phyloP scores from a whole-genome alignment of 129 eudicot genomes.

The Gnaphalium uliginosum region DNA sequence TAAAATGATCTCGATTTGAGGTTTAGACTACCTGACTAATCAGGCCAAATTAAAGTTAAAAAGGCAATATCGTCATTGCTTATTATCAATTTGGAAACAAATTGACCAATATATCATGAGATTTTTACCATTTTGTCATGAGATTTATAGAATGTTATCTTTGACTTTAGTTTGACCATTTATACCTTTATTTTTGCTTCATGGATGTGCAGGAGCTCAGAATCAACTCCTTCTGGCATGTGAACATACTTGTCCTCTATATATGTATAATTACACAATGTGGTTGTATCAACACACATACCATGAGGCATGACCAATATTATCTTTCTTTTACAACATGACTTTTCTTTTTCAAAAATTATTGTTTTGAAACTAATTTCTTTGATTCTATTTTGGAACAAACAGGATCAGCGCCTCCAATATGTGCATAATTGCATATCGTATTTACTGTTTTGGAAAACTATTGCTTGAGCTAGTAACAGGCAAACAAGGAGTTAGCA shows the following conservation, averaged over 20 bases:
- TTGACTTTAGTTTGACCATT: too few relatives aligned
- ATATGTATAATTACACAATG: background rate
- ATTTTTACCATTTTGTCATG: too few relatives aligned
- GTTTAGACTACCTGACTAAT: too few relatives aligned
- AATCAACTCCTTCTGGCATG: constrained; percentile 52
- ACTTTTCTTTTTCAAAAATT: background rate
- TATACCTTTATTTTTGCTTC: constrained; percentile 19
- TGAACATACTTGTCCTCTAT: constrained; percentile 14
- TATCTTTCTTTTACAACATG: background rate
- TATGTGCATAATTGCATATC: constrained; percentile 76
- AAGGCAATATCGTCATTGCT: too few relatives aligned
- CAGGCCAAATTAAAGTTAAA: too few relatives aligned
- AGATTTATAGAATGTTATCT: too few relatives aligned
- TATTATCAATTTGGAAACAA: too few relatives aligned
- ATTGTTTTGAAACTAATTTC: background rate
- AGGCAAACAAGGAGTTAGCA: constrained; percentile 73
- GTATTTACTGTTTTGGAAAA: constrained; percentile 83
- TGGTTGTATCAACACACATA: background rate
- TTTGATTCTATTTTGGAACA: constrained; percentile 11
- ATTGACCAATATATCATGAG: too few relatives aligned
- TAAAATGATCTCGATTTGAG: too few relatives aligned
- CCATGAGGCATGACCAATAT: background rate
- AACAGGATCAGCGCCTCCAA: constrained; percentile 54
- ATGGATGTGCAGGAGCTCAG: constrained; percentile 51
- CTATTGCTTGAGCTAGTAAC: constrained; percentile 83